Base-by-base conservation (phyloP, 1,139 yeast genomes). In the Zygosaccharomyces pseudobailii region DNA sequence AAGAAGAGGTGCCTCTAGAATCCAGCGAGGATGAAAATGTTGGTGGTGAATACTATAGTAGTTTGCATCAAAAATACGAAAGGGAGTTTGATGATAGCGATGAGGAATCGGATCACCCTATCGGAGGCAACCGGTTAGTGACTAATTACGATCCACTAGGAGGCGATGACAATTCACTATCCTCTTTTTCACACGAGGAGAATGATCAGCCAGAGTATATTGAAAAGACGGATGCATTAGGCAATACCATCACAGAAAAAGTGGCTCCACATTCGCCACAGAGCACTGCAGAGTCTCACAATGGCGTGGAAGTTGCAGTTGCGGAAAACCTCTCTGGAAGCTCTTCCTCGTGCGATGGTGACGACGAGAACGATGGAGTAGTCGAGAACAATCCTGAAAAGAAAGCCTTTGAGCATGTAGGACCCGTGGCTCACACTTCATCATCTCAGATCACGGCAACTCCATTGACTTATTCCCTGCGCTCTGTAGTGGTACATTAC, bases 401-500 rank as follows among this genome's bases (percentile, higher is more conserved):
- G 23, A 46, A 38, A 13, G 51, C 48, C 7, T 54, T 50, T 13
- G 54, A 50, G 57, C 49, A 9, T 19, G n/a, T 7, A 25, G 53
- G n/a, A 45, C 45, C 4, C 27, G 10, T 10, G 23, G 13, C 13
- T 10, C 36, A 24, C 9, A 43, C 55, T 33, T 35, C 50, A 19
- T 56, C 59, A 40, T 60, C 64, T 3, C 59, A 61, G 13, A 58
- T 58, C 3, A 65, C 67, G 5, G 59, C 63, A 23, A 70, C 79
- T 2, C 71, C 74, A 9, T 65, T 82, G 42, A 68, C 75, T 27
- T 90, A 90, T 63, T 74, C 80, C 41, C 74, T 90, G 50, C 86
- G 85, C 59, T 88, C 96, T 1, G 94, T 87, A 1, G 86, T 90
- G 42, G 82, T 90, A 1, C 97, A 90, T 65, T 89, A 83, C 63